phyloP scores from a whole-genome alignment of 192 early-diverging fungal species.

The Umbelopsis sp. region DNA sequence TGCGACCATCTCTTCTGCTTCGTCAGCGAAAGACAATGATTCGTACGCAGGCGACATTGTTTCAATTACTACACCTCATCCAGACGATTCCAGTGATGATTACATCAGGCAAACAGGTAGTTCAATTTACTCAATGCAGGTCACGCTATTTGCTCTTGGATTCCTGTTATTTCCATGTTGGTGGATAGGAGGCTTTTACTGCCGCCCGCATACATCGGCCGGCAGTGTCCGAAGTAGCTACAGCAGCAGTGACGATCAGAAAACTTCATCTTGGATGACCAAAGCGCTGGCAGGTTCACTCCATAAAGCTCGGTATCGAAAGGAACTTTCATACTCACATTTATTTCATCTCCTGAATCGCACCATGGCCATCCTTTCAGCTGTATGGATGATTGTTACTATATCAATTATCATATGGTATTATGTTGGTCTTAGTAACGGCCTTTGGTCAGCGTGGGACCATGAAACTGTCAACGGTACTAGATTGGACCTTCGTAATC shows the following conservation, averaged over 20 bases:
- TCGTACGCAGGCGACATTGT: neutral
- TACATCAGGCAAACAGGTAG: neutral
- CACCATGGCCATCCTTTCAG: neutral
- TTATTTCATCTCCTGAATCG: neutral
- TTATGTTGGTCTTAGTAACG: neutral
- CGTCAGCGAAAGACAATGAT: neutral
- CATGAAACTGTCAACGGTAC: neutral
- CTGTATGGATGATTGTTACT: neutral
- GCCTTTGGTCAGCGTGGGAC: neutral
- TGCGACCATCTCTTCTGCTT: neutral
- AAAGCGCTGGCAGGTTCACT: neutral
- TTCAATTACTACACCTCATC: neutral
- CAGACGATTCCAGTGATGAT: neutral
- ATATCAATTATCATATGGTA: conserved; percentile 13
- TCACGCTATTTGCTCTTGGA: neutral
- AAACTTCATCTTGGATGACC: neutral
- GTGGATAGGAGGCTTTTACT: conserved; percentile 12
- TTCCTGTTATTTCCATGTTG: conserved; percentile 1
- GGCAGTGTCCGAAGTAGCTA: neutral
- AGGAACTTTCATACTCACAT: neutral
- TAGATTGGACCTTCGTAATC: neutral
- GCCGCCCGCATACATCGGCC: neutral
- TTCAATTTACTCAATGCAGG: conserved; percentile 5
- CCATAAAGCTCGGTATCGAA: neutral
- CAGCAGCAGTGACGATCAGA: neutral